Base-by-base conservation (phyloP, 2,329 filamentous ascomycete genomes). In the Ophiostoma angusticollis region DNA sequence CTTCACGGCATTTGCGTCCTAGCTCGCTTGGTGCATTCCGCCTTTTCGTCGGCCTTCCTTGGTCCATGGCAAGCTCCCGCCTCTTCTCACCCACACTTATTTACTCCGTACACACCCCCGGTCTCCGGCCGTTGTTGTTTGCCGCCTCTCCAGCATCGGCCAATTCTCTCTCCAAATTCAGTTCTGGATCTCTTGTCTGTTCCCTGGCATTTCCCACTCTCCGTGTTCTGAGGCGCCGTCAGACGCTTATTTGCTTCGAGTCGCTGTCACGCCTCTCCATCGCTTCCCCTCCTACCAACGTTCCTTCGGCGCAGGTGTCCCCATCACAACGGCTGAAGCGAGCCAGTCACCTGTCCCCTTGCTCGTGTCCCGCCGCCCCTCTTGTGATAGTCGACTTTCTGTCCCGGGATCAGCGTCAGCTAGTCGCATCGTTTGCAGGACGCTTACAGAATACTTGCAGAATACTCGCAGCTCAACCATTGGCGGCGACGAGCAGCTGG, bases 291-390 rank as follows among this genome's bases (percentile, higher is more conserved):
- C 23, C 25, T 35, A 27, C 34, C 32, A 19, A 32, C 39, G 29
- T 41, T 39, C 31, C 39, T 40, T 43, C 33, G 33, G 38, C n/a
- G 39, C 35, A 36, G 12, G 34, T 35, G 25, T 43, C 16, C 24
- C 27, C 24, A 19, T 23, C 31, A 18, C 19, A 24, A 29, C 31
- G 37, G 37, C 37, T 31, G 31, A 25, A 17, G 31, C 19, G 25
- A 39, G 37, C 37, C 37, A 37, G n/a, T 32, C 17, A 32, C 18
- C 29, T 27, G 19, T 18, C 22, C 27, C 32, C 16, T 21, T 31
- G n/a, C 22, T 23, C 28, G 21, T 35, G 29, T 29, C 34, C 39
- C 31, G 34, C 29, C 29, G 14, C 23, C 28, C 23, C 22, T 27
- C n/a, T n/a, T n/a, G 28, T 23, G 23, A 18, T 41, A 37, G 29